A percentile compares a stretch with the other conserved stretches of the same genome.
These are phyloP conservation scores for Spinellus fusiger DNA, from an alignment of 192 early-diverging fungal species.

Conservation along the genomic window DNA sequence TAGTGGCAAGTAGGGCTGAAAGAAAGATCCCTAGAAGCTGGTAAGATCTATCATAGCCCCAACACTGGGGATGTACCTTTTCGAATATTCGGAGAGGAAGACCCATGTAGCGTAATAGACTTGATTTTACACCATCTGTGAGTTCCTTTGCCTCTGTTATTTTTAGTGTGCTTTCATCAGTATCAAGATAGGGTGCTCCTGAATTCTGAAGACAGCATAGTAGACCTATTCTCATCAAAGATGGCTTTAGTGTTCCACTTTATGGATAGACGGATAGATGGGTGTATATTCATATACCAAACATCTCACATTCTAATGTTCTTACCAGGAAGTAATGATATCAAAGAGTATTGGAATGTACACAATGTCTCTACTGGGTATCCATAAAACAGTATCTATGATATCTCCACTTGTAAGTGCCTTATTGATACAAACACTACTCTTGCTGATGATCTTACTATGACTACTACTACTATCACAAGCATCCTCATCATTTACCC, in stretches of 20 bases:
- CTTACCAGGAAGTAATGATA: constrained; percentile 65
- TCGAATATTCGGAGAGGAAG: constrained; percentile 54
- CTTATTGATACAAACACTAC: no score
- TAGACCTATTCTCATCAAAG: constrained; percentile 8
- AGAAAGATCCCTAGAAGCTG: constrained; percentile 56
- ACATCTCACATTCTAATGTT: not conserved
- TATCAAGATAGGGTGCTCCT: constrained; percentile 42
- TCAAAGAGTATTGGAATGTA: constrained; percentile 72
- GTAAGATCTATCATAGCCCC: not conserved
- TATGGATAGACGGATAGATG: not conserved
- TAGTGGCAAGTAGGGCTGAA: constrained; percentile 77
- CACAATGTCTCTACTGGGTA: constrained; percentile 72
- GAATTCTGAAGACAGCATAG: constrained; percentile 42
- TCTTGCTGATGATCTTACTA: not conserved
- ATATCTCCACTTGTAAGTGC: no score
- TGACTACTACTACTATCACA: not conserved
- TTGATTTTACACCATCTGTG: constrained; percentile 36
- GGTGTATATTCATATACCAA: not conserved
- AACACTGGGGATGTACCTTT: constrained; percentile 29
- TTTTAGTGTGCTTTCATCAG: constrained; percentile 5
- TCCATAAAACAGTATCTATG: constrained; percentile 76
- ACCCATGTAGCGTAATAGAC: constrained; percentile 47
- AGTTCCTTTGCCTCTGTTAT: constrained; percentile 24
- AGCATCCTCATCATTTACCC: constrained; percentile 30
- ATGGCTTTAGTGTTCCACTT: not conserved